Base-by-base conservation (phyloP, 805 yeast species). In the Schwanniomyces vanrijiae region DNA sequence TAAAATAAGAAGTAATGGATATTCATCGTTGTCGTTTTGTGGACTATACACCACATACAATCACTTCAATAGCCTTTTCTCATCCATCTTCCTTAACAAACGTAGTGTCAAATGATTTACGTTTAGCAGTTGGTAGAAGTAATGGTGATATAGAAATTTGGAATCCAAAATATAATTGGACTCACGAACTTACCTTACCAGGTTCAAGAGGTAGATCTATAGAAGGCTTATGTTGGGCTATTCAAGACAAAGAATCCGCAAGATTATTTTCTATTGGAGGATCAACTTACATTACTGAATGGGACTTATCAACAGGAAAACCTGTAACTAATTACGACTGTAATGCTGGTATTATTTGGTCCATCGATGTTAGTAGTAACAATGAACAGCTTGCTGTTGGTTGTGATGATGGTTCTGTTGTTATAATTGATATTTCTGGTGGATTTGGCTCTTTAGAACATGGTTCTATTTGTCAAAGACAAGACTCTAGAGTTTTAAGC, bases 71-170 rank as follows among this genome's bases (percentile, higher is more conserved):
- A 43, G 85, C 88, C 2, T 92, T 90, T 63, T 86, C 92, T 28
- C 88, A 82, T 60, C 62, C 66, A 4, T 78, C 88, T 0, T 43
- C 53, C 9, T 55, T 71, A 24, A 72, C 82, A 1, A 48, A 45
- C 13, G 48, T 55, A 4, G 59, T 59, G 1, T 83, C 81, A 22
- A 66, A 64, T 20, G 84, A 80, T 49, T 71, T 90, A 46, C 76
- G 97, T 49, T 68, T 94, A 33, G 97, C 98, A 0, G 87, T 92
- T 5, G 98, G 97, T 25, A 79, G 97, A 64, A 81, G 89, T 40
- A 91, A 94, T 62, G 99, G 99, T 34, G 91, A 91, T 59, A 87
- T 94, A 49, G 99, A 94, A 66, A 83, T 94, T 28, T 92, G 98
- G 97, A 89, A 89, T 64, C 96, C 96, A 35, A 76, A 83, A 57